Evolutionary conservation across 164 flowering plant genomes (phyloP).

Genomic region (Tetrastigma voinierianum): DNA sequence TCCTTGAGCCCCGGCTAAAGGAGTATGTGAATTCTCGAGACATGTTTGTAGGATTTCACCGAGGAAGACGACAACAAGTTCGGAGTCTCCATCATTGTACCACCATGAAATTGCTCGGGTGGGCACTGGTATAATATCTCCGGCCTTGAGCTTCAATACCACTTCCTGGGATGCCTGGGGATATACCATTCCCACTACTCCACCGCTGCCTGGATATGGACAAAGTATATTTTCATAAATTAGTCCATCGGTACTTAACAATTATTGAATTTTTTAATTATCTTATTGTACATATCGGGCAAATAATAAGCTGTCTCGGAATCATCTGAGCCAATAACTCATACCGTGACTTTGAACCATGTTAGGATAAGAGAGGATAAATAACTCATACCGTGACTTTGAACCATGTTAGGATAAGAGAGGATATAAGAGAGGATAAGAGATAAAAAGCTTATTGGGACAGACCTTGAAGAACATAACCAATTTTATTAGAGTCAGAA

Average conservation of each 20-base stretch:
- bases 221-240: background rate
- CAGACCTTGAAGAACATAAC: slow-evolving; percentile 39
- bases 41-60: slow-evolving; percentile 27
- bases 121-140: slow-evolving; percentile 29
- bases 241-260: too few relatives aligned
- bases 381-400: too few relatives aligned
- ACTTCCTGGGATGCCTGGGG: slow-evolving; percentile 20
- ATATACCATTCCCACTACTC: slow-evolving; percentile 19
- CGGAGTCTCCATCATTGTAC: slow-evolving; percentile 34
- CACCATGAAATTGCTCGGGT: slow-evolving; percentile 36
- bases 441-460: background rate
- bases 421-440: too few relatives aligned
- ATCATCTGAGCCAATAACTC: too few relatives aligned
- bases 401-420: too few relatives aligned
- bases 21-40: slow-evolving; percentile 33
- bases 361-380: too few relatives aligned
- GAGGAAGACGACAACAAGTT: slow-evolving; percentile 22
- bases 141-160: slow-evolving; percentile 24
- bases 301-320: too few relatives aligned
- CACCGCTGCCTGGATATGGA: slow-evolving; percentile 2
- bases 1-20: slow-evolving; percentile 24
- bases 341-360: too few relatives aligned
- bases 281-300: too few relatives aligned
- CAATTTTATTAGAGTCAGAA: slow-evolving; percentile 34
- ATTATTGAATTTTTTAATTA: too few relatives aligned